Percentiles rank a stretch among this genome's conserved stretches.
phyloP scores from a whole-genome alignment of 164 flowering plant species.

The Magnolia kwangsiensis region DNA sequence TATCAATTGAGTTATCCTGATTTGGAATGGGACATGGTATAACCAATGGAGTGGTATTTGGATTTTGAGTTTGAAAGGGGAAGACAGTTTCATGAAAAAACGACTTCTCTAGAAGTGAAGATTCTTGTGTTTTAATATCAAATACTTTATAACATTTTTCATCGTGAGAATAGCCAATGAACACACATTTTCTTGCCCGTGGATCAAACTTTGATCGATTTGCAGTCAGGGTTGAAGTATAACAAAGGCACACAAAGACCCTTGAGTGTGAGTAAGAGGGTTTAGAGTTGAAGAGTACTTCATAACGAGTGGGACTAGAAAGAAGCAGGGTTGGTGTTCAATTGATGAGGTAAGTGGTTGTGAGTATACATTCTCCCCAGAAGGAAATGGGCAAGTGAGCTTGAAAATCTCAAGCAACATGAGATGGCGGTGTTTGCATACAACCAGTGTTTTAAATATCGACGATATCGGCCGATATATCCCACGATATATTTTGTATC shows the following conservation, averaged over 20 bases:
- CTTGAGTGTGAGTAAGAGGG: not conserved
- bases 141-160: constrained; percentile 13
- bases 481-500: too few species aligned
- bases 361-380: constrained; percentile 9
- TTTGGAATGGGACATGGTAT: not conserved
- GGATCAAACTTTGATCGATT: constrained; percentile 6
- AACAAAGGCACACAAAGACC: constrained; percentile 8
- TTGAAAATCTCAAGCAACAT: constrained; percentile 11
- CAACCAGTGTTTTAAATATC: too few species aligned
- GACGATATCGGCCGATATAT: too few species aligned
- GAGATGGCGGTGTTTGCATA: constrained; percentile 8
- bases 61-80: not conserved
- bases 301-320: not conserved
- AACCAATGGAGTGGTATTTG: not conserved
- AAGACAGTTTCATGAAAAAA: constrained; percentile 11
- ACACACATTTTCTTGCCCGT: not conserved
- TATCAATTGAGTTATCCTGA: not conserved
- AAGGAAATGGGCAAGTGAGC: not conserved
- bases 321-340: not conserved
- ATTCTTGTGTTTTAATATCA: not conserved
- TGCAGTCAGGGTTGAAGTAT: not conserved
- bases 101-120: constrained; percentile 2
- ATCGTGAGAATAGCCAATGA: constrained; percentile 14
- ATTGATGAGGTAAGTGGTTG: constrained; percentile 11
- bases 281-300: not conserved